These are phyloP conservation scores for Pichia sorboxylosa DNA, from an alignment of 1,139 yeast genomes.

Conservation along the genomic window DNA sequence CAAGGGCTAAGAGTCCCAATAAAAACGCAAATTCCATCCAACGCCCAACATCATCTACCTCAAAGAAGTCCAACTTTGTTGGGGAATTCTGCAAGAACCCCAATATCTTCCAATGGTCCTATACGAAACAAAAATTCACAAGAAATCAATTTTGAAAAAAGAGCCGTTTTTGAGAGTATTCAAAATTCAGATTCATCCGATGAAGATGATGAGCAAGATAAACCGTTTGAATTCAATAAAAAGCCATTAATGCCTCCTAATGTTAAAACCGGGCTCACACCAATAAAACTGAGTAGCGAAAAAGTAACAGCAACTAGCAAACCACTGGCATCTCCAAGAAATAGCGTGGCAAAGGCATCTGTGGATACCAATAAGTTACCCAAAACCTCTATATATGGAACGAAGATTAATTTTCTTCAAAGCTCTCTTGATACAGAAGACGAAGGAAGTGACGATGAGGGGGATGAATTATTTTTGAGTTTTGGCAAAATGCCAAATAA, in stretches of 20 bases:
- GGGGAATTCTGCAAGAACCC: too few species aligned
- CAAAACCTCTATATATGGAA: conserved; percentile 11
- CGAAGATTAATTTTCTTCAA: conserved; percentile 7
- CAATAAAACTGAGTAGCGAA: not conserved
- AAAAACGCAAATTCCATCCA: too few species aligned
- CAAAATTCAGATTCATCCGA: conserved; percentile 3
- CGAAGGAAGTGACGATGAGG: conserved; percentile 2
- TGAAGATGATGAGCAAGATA: conserved; percentile 5
- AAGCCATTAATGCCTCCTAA: not conserved
- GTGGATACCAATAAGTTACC: too few species aligned
- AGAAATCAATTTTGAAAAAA: not conserved
- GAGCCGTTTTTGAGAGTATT: conserved; percentile 2
- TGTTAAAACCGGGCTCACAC: not conserved
- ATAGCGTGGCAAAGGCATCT: too few species aligned
- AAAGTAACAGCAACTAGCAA: not conserved
- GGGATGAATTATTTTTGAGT: conserved; percentile 9
- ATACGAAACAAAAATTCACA: conserved; percentile 3
- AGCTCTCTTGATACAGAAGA: conserved; percentile 1
- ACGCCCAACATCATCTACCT: too few species aligned
- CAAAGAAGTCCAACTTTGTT: too few species aligned
- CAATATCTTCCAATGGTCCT: too few species aligned
- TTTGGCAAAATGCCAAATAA: conserved; percentile 3
- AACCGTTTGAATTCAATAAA: conserved; percentile 12
- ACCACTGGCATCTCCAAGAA: not conserved
- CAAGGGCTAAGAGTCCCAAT: too few species aligned